These are phyloP conservation scores for Plasmodium malariae DNA, from an alignment of 169 alveolate genomes.

Conservation along the genomic window DNA sequence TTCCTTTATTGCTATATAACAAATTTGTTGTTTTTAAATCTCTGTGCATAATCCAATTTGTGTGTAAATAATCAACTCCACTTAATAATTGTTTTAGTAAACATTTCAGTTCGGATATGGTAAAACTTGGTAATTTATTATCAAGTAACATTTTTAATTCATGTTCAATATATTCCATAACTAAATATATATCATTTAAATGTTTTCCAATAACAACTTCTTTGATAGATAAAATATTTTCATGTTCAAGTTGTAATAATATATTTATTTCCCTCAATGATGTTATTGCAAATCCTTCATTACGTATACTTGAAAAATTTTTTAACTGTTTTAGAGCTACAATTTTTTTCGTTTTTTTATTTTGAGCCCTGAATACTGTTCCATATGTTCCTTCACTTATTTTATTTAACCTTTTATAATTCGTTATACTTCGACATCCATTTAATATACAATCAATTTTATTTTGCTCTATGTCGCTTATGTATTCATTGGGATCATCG, in stretches of 20 bases:
- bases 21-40: slow-evolving; percentile 93
- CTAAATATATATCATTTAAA: slow-evolving; percentile 88
- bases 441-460: slow-evolving; percentile 24
- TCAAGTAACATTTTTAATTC: slow-evolving; percentile 95
- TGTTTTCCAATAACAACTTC: slow-evolving; percentile 92
- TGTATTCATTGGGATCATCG: not conserved
- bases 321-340: slow-evolving; percentile 96
- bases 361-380: slow-evolving; percentile 95
- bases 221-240: slow-evolving; percentile 92
- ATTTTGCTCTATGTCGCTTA: slow-evolving; percentile 31
- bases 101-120: slow-evolving; percentile 94
- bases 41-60: slow-evolving; percentile 92
- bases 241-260: slow-evolving; percentile 93
- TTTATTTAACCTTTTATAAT: slow-evolving; percentile 91
- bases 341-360: slow-evolving; percentile 89
- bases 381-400: slow-evolving; percentile 98
- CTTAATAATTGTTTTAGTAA: slow-evolving; percentile 87
- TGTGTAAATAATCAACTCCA: slow-evolving; percentile 90
- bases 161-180: slow-evolving; percentile 98
- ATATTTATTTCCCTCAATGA: slow-evolving; percentile 96
- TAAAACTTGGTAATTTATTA: slow-evolving; percentile 90
- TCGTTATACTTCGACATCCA: slow-evolving; percentile 82
- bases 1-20: slow-evolving; percentile 90
- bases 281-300: slow-evolving; percentile 96
- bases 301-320: slow-evolving; percentile 89